Base-by-base conservation (phyloP, 2,329 filamentous ascomycete species). In the Calonectria ilicicola region DNA sequence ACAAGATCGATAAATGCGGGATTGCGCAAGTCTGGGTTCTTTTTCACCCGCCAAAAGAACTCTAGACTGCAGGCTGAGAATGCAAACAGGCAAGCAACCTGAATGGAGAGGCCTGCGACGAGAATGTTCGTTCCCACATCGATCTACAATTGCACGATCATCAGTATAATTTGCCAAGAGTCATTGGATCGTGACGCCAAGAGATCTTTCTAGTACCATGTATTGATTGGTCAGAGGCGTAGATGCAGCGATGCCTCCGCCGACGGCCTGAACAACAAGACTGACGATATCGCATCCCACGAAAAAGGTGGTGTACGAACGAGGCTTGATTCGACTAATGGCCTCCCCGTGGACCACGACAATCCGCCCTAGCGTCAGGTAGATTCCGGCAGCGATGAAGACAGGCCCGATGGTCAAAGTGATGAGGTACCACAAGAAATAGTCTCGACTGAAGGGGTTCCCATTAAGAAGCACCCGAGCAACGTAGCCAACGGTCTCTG, bases 401-500 rank as follows among this genome's bases (percentile, higher is more conserved):
- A 76, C 78, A 2, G 78, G 78, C 2, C 76, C 78, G 47, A 80
- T 80, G 3, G 77, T 80, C 15, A 80, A 70, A 26, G 73, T 75
- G 29, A 76, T 72, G 2, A 76, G 72, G 21, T 76, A 74, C 40
- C 72, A 72, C 38, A 76, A 49, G 10, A 76, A 76, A 49, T 75
- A 74, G 38, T 75, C 58, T 27, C 74, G 53, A 19, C 60, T 73
- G 17, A 69, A 78, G 35, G 67, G 72, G 65, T 75, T 78, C 32
- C 74, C 67, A 17, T 74, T 73, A 67, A 79, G 29, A 3, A 77
- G 67, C 0, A 77, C 56, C 2, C 77, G 72, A 3, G 74, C 69
- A 42, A 77, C 38, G 67, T 80, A 80, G 0, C 78, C 78, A 19
- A 77, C 46, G 0, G 53, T 67, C n/a, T 80, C 78, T 0, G 73